Conservation (phyloP, 768 basidiomycete species). For the Hygrocybe punicea region DNA sequence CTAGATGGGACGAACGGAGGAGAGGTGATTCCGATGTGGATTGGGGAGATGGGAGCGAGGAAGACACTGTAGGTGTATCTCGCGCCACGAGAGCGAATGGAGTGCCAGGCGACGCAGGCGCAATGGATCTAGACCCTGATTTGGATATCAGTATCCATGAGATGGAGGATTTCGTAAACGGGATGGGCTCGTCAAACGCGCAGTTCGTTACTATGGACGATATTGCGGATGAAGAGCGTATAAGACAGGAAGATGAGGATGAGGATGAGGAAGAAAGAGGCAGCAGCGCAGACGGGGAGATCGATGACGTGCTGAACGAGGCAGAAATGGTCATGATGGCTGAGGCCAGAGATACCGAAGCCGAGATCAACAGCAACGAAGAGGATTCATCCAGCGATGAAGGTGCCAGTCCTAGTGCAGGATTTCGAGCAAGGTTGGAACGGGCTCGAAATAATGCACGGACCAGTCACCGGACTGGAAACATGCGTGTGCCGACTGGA, state of each 20-base stretch:
- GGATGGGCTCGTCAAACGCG: constrained; percentile 45
- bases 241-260: constrained; percentile 49
- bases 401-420: constrained; percentile 39
- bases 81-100: constrained; percentile 18
- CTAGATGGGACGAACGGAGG: constrained; percentile 49
- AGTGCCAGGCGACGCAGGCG: constrained; percentile 35
- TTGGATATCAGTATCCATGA: constrained; percentile 44
- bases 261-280: constrained; percentile 23
- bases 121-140: constrained; percentile 67
- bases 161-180: constrained; percentile 52
- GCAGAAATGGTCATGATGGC: constrained; percentile 49
- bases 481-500: constrained; percentile 26
- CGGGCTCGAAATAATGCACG: constrained; percentile 33
- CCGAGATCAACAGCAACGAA: constrained; percentile 31
- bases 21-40: constrained; percentile 66
- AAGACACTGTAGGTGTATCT: constrained; percentile 31
- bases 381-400: constrained; percentile 38
- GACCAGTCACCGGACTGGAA: constrained; percentile 7
- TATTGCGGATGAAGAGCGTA: constrained; percentile 50
- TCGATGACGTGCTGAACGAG: constrained; percentile 37
- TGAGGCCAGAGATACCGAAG: constrained; percentile 36
- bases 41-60: constrained; percentile 52
- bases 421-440: constrained; percentile 47
- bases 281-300: constrained; percentile 26
- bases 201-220: constrained; percentile 63